phyloP scores from a whole-genome alignment of 2,329 filamentous ascomycete species.

The Coniella lustricola region DNA sequence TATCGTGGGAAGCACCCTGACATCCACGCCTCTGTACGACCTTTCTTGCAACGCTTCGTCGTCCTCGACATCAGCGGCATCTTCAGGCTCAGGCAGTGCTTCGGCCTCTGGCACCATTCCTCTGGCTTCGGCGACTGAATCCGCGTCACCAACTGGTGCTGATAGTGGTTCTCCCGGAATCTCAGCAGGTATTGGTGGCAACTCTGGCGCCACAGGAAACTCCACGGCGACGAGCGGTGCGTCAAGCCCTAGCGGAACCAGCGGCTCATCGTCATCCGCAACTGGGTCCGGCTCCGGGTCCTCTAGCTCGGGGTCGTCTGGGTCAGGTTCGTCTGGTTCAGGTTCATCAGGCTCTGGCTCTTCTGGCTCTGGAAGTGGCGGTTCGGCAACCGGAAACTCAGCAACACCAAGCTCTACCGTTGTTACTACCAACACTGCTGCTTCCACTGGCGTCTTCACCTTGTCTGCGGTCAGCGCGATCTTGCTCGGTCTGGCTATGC shows the following conservation, averaged over 20 bases:
- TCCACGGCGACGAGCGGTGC: background rate
- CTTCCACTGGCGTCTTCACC: background rate
- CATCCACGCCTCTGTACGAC: conserved; percentile 53
- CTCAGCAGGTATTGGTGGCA: background rate
- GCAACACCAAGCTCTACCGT: conserved; percentile 1
- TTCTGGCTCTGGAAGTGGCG: background rate
- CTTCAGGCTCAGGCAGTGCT: background rate
- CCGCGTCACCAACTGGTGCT: background rate
- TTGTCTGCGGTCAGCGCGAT: conserved; percentile 1
- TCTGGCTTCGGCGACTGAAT: background rate
- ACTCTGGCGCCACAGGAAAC: background rate
- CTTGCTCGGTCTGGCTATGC: background rate
- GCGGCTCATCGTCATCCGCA: background rate
- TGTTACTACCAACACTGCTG: background rate
- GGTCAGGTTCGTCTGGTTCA: conserved; percentile 3
- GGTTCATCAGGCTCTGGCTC: conserved; percentile 3
- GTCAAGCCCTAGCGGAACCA: conserved; percentile 3
- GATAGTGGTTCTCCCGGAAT: conserved; percentile 4
- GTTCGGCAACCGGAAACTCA: background rate
- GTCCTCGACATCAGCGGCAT: conserved; percentile 12
- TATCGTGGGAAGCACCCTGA: conserved; percentile 50
- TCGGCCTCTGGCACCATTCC: background rate
- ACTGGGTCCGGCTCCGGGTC: background rate
- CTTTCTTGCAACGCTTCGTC: conserved; percentile 47
- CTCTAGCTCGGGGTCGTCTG: background rate